Evolutionary conservation across 2,329 filamentous ascomycete species (phyloP).

Genomic region (Fusarium multiceps): DNA sequence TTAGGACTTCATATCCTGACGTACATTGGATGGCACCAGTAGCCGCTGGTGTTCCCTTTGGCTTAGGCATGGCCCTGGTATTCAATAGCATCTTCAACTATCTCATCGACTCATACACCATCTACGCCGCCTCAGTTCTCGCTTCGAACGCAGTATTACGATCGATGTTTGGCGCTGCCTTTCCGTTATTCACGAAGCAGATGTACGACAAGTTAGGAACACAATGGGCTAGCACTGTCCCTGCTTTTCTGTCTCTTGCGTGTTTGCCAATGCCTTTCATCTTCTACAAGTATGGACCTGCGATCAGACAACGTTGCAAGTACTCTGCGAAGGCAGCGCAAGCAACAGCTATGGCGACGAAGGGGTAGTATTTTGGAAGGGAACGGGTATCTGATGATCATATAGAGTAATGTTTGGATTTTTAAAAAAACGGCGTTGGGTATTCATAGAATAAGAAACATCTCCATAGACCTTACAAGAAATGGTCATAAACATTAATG

Average conservation of each 20-base stretch:
- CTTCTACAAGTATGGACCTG: conserved; percentile 37
- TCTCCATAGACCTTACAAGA: background rate
- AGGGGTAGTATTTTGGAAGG: background rate
- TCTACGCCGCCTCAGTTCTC: conserved; percentile 80
- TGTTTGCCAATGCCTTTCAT: conserved; percentile 42
- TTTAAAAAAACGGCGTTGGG: background rate
- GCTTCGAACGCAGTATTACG: conserved; percentile 61
- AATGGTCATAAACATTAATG: background rate
- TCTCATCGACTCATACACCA: conserved; percentile 76
- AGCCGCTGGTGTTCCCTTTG: conserved; percentile 60
- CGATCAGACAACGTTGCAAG: conserved; percentile 37
- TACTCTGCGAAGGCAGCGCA: conserved; percentile 40
- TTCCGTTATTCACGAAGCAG: conserved; percentile 42
- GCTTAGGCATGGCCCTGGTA: conserved; percentile 69
- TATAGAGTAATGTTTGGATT: background rate
- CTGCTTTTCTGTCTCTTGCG: conserved; percentile 39
- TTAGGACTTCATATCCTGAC: conserved; percentile 36
- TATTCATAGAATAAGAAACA: background rate
- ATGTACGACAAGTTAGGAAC: conserved; percentile 44
- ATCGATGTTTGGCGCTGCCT: conserved; percentile 40
- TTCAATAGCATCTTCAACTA: conserved; percentile 75
- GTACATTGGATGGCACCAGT: conserved; percentile 68
- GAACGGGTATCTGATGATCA: too few species aligned
- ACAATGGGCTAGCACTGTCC: conserved; percentile 41
- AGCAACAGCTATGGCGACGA: conserved; percentile 12